These are phyloP conservation scores for Gossypium gossypioides DNA, from an alignment of 441 rosid genomes.

Conservation along the genomic window DNA sequence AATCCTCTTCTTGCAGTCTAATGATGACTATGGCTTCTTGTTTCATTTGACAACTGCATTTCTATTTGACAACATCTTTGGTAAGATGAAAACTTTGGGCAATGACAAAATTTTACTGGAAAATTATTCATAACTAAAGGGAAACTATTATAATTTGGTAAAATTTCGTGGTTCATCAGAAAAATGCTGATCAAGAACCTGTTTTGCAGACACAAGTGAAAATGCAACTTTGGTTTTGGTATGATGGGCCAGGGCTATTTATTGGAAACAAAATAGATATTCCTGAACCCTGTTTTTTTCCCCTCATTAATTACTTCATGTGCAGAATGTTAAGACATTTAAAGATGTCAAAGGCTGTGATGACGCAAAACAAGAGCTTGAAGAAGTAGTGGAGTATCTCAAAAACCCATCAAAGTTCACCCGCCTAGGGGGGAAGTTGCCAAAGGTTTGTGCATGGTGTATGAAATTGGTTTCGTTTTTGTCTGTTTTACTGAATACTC, in stretches of 20 bases:
- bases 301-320: conserved; percentile 21
- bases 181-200: neutral
- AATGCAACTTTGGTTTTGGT: neutral
- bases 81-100: neutral
- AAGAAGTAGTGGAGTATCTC: conserved; percentile 93
- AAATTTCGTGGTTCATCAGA: neutral
- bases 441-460: conserved; percentile 54
- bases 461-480: neutral
- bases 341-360: conserved; percentile 99
- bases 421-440: conserved; percentile 93
- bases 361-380: conserved; percentile 98
- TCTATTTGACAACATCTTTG: neutral
- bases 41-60: neutral
- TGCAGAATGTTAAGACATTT: conserved; percentile 91
- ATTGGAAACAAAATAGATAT: neutral
- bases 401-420: conserved; percentile 90
- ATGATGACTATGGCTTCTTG: neutral
- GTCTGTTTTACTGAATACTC: neutral
- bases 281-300: neutral
- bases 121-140: neutral
- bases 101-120: neutral
- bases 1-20: neutral
- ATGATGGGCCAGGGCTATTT: conserved; percentile 7
- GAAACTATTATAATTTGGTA: neutral
- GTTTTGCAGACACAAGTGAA: neutral